phyloP scores from a whole-genome alignment of 1,139 yeast species.

The Candida albicans region DNA sequence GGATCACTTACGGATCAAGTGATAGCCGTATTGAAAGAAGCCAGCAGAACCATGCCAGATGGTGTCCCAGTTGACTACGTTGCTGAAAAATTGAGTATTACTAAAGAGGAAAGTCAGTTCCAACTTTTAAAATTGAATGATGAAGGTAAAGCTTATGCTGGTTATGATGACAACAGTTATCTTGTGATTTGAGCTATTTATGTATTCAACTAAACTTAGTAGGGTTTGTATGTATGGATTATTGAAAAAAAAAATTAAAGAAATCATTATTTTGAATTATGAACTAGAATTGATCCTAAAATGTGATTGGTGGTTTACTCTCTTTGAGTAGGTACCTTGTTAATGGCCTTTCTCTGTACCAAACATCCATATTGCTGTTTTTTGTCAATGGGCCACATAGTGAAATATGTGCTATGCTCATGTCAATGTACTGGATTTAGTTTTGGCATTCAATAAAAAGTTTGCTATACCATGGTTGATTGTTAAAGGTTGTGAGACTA shows the following conservation, averaged over 20 bases:
- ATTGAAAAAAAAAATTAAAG: neutral
- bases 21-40: constrained; percentile 48
- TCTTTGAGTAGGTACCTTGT: constrained; percentile 36
- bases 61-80: constrained; percentile 70
- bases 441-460: constrained; percentile 77
- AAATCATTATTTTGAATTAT: neutral
- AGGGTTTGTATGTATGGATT: too few relatives aligned
- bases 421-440: constrained; percentile 88
- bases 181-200: constrained; percentile 41
- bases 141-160: constrained; percentile 64
- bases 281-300: too few relatives aligned
- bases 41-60: constrained; percentile 61
- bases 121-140: constrained; percentile 58
- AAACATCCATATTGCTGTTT: constrained; percentile 90
- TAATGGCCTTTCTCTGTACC: constrained; percentile 80
- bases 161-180: constrained; percentile 63
- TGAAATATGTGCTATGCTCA: constrained; percentile 81
- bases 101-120: constrained; percentile 47
- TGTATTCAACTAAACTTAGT: neutral
- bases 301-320: neutral
- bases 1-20: constrained; percentile 43
- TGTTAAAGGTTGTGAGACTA: constrained; percentile 50
- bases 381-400: constrained; percentile 90
- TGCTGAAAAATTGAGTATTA: constrained; percentile 53
- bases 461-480: constrained; percentile 64